phyloP scores from a whole-genome alignment of 2,329 filamentous ascomycete genomes.

The Diatrype stigma region DNA sequence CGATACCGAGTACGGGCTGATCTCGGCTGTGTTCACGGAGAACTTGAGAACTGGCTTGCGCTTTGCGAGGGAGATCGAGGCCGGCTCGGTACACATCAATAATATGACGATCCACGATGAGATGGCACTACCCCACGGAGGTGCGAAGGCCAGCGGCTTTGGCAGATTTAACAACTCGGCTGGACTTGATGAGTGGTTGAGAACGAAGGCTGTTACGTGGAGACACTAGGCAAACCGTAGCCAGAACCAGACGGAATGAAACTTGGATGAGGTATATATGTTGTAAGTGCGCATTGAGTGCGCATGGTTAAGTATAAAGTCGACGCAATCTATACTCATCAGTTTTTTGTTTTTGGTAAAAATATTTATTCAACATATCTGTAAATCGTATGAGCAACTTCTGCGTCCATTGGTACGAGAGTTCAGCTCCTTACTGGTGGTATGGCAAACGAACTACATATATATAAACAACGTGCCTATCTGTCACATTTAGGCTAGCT shows the following conservation, averaged over 20 bases:
- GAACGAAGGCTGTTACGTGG: slow-evolving; percentile 30
- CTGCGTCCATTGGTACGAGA: too few species aligned
- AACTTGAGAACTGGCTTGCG: slow-evolving; percentile 50
- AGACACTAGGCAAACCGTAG: slow-evolving; percentile 8
- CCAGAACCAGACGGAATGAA: neutral
- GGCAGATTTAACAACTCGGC: slow-evolving; percentile 34
- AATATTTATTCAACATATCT: too few species aligned
- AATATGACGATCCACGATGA: slow-evolving; percentile 41
- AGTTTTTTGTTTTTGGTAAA: too few species aligned
- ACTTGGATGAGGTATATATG: too few species aligned
- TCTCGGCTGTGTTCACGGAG: slow-evolving; percentile 60
- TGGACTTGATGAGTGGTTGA: slow-evolving; percentile 28
- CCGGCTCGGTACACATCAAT: slow-evolving; percentile 46
- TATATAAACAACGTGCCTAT: too few species aligned
- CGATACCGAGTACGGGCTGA: slow-evolving; percentile 65
- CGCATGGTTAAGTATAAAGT: too few species aligned
- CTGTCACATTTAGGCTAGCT: too few species aligned
- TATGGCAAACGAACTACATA: too few species aligned
- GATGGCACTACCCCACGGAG: slow-evolving; percentile 37
- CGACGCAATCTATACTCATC: too few species aligned
- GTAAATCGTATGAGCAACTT: too few species aligned
- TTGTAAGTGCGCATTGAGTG: too few species aligned
- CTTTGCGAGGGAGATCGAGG: slow-evolving; percentile 50
- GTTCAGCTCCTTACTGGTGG: too few species aligned
- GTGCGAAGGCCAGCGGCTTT: slow-evolving; percentile 37